phyloP scores from a whole-genome alignment of 768 basidiomycete species.

The Boletus tylopilopsis region DNA sequence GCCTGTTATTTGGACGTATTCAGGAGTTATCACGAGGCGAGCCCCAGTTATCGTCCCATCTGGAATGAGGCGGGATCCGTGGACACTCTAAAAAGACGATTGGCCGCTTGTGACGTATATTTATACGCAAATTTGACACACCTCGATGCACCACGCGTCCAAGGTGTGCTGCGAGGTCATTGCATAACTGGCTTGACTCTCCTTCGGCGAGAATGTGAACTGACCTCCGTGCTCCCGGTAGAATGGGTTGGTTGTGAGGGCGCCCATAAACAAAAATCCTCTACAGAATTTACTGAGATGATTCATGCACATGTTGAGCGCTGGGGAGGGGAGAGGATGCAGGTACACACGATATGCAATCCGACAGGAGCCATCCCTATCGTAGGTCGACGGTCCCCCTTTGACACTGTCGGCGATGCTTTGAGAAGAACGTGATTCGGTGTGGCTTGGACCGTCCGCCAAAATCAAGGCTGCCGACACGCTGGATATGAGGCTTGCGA shows the following conservation, averaged over 20 bases:
- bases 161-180: slow-evolving; percentile 36
- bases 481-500: slow-evolving; percentile 20
- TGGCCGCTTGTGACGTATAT: not conserved
- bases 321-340: not conserved
- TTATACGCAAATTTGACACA: slow-evolving; percentile 9
- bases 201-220: slow-evolving; percentile 10
- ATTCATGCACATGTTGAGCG: not conserved
- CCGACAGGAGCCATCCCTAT: slow-evolving; percentile 60
- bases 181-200: slow-evolving; percentile 13
- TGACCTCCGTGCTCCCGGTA: slow-evolving; percentile 62
- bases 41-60: slow-evolving; percentile 65
- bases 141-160: slow-evolving; percentile 54
- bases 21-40: slow-evolving; percentile 70
- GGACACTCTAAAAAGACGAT: slow-evolving; percentile 39
- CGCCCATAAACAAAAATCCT: slow-evolving; percentile 52
- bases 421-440: slow-evolving; percentile 47
- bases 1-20: slow-evolving; percentile 72
- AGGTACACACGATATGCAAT: slow-evolving; percentile 50
- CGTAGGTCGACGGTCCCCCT: slow-evolving; percentile 59
- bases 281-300: slow-evolving; percentile 50
- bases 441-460: slow-evolving; percentile 27
- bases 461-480: slow-evolving; percentile 18
- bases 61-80: slow-evolving; percentile 67
- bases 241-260: slow-evolving; percentile 50
- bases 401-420: slow-evolving; percentile 47